A percentile compares a stretch with the other conserved stretches of the same genome.
Evolutionary conservation across 176 grass and related monocot genomes (phyloP).

Genomic region (Stipa capillata): DNA sequence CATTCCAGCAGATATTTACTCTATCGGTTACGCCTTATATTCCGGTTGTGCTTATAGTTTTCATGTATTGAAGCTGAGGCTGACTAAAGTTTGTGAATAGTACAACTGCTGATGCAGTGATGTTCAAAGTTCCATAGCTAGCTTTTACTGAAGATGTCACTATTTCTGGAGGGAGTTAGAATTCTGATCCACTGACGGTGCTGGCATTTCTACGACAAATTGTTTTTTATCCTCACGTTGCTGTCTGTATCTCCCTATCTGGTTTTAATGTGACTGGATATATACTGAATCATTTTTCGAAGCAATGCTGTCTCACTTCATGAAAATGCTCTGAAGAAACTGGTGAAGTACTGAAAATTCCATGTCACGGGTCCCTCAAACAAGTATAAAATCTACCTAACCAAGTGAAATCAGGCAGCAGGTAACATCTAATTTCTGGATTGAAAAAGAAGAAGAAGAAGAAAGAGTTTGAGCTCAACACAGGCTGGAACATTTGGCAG

Average conservation of each 20-base stretch:
- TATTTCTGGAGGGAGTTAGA: background rate
- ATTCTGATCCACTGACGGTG: background rate
- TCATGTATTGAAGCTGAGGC: too few relatives aligned
- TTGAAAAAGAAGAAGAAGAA: too few relatives aligned
- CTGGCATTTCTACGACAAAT: background rate
- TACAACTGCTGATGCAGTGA: background rate
- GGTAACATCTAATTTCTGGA: background rate
- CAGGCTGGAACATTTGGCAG: conserved; percentile 27
- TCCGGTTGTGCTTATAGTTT: background rate
- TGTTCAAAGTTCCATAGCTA: background rate
- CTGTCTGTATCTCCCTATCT: background rate
- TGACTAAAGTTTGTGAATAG: background rate
- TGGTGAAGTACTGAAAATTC: too few relatives aligned
- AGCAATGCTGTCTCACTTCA: background rate
- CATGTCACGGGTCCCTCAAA: too few relatives aligned
- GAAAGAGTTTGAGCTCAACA: background rate
- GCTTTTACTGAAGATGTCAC: background rate
- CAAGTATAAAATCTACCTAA: too few relatives aligned
- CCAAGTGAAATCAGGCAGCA: background rate
- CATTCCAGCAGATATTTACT: background rate
- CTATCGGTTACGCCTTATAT: background rate
- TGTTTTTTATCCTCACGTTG: background rate
- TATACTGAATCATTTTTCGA: background rate
- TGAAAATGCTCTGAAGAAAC: background rate
- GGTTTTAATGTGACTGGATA: background rate